Percentiles rank a stretch among this genome's conserved stretches.
Evolutionary conservation across 257 asterid genomes (phyloP).

Genomic region (Jacaranda copaia): DNA sequence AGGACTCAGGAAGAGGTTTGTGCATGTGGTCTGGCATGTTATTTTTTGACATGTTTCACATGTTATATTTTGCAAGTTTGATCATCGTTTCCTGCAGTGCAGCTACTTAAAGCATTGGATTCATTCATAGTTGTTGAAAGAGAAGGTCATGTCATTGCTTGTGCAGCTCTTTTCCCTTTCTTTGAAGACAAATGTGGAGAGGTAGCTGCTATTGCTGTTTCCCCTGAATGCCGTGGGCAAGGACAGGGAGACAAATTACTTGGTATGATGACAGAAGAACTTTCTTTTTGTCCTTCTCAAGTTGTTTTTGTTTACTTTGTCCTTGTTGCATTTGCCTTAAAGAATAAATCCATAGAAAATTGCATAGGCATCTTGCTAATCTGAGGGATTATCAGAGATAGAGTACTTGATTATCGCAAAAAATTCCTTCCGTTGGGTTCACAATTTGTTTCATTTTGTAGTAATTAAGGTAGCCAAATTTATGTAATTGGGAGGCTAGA

Average conservation of each 20-base stretch:
- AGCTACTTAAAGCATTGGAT: constrained; percentile 73
- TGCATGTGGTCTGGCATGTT: constrained; percentile 16
- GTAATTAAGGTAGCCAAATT: not conserved
- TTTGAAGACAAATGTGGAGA: constrained; percentile 85
- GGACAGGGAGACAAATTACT: constrained; percentile 99
- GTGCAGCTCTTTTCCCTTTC: constrained; percentile 91
- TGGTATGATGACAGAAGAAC: constrained; percentile 61
- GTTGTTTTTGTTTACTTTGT: not conserved
- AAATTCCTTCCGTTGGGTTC: not conserved
- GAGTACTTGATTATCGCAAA: not conserved
- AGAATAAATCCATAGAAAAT: constrained; percentile 5
- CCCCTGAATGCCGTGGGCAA: constrained; percentile 98
- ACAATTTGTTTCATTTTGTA: not conserved
- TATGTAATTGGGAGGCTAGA: not conserved
- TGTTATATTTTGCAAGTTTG: constrained; percentile 21
- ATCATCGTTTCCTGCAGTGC: constrained; percentile 36
- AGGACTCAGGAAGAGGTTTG: constrained; percentile 88
- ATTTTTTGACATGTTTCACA: constrained; percentile 8
- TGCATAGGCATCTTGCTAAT: not conserved
- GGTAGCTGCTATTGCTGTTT: constrained; percentile 97
- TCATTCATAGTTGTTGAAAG: constrained; percentile 83
- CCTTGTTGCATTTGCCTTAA: not conserved
- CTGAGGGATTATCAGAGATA: constrained; percentile 16
- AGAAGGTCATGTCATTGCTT: constrained; percentile 95
- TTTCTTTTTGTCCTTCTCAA: constrained; percentile 10